These are phyloP conservation scores for Arachis monticola DNA, from an alignment of 331 rosid species.

Conservation along the genomic window DNA sequence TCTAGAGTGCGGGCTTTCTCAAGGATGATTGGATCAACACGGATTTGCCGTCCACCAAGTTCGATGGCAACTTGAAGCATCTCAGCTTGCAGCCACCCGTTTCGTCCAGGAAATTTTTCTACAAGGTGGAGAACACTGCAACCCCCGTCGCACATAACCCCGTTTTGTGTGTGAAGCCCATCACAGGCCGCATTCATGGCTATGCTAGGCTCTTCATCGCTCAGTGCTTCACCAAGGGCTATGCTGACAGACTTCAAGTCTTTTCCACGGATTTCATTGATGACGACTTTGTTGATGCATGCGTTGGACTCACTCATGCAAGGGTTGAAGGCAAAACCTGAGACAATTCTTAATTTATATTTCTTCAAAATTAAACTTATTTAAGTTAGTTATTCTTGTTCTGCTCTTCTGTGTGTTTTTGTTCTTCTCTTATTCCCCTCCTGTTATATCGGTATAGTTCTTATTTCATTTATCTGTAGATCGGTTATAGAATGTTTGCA, in stretches of 20 bases:
- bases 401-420: background rate
- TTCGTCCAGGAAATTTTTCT: slow-evolving; percentile 67
- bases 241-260: slow-evolving; percentile 67
- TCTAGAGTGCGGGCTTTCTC: slow-evolving; percentile 71
- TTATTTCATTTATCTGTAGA: too few relatives aligned
- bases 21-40: slow-evolving; percentile 89
- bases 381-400: background rate
- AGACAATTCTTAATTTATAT: background rate
- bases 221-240: slow-evolving; percentile 57
- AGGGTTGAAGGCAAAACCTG: slow-evolving; percentile 72
- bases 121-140: slow-evolving; percentile 90
- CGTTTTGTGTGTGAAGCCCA: slow-evolving; percentile 74
- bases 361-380: background rate
- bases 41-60: slow-evolving; percentile 84
- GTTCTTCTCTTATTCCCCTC: background rate
- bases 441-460: too few relatives aligned
- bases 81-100: slow-evolving; percentile 69
- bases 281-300: slow-evolving; percentile 86
- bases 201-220: slow-evolving; percentile 74
- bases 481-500: too few relatives aligned
- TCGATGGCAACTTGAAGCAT: slow-evolving; percentile 75
- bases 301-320: slow-evolving; percentile 76
- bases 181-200: slow-evolving; percentile 68
- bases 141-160: slow-evolving; percentile 85
- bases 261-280: slow-evolving; percentile 81